A percentile compares a stretch with the other conserved stretches of the same genome.
Conservation (phyloP, 192 early-diverging fungal genomes). For the Kappamyces sp. region DNA sequence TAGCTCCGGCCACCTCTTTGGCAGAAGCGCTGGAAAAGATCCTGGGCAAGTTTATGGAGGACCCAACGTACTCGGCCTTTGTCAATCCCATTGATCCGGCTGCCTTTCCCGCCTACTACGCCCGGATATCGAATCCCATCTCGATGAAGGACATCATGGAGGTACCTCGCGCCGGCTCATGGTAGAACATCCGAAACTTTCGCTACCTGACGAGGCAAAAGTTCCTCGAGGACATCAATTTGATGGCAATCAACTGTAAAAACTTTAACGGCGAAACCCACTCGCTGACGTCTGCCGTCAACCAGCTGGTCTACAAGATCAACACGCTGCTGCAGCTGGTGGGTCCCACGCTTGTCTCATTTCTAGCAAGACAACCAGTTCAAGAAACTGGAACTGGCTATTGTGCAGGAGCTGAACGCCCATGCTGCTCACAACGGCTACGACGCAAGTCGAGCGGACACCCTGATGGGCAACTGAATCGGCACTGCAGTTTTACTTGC, state of each 20-base stretch:
- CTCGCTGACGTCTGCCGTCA: conserved; percentile 39
- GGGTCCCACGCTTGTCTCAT: neutral
- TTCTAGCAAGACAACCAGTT: conserved; percentile 1
- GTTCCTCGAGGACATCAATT: conserved; percentile 47
- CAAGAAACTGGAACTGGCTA: neutral
- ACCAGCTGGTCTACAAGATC: conserved; percentile 29
- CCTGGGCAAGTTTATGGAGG: conserved; percentile 34
- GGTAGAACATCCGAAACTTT: conserved; percentile 25
- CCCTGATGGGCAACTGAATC: no score
- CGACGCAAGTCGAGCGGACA: no score
- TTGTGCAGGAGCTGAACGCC: no score
- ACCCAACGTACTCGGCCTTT: conserved; percentile 44
- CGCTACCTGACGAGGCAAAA: conserved; percentile 38
- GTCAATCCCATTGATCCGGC: conserved; percentile 38
- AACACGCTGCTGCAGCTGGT: neutral
- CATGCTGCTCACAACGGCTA: no score
- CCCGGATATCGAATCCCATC: conserved; percentile 44
- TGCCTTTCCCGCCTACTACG: conserved; percentile 48
- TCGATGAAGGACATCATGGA: conserved; percentile 50
- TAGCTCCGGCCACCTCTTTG: conserved; percentile 44
- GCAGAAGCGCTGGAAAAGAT: conserved; percentile 37
- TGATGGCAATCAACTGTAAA: conserved; percentile 47
- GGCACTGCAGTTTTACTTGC: no score
- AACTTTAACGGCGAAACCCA: conserved; percentile 47
- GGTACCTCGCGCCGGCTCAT: conserved; percentile 24